These are phyloP conservation scores for Chlamydomonas sp. DNA, from an alignment of 139 green algal species.

Conservation along the genomic window DNA sequence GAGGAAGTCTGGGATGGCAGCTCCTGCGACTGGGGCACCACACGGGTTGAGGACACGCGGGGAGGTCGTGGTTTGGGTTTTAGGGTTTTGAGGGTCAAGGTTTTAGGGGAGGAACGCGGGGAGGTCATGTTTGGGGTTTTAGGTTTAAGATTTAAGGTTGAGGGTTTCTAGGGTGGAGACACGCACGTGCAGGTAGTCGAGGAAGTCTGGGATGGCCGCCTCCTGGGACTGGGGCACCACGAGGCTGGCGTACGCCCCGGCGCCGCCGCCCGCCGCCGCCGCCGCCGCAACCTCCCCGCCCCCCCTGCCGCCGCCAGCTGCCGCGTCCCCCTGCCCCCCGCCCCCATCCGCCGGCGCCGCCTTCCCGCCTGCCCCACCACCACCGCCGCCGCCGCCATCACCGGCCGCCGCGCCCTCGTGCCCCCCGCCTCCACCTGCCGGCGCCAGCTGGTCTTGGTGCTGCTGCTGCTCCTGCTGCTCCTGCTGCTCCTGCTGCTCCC, in stretches of 20 bases:
- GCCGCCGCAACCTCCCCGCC: too few species aligned
- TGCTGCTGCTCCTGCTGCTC: not conserved
- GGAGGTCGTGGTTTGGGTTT: too few species aligned
- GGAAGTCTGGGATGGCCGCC: not conserved
- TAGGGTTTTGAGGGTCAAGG: too few species aligned
- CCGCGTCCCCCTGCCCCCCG: not conserved
- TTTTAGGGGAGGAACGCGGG: too few species aligned
- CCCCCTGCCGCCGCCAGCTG: too few species aligned
- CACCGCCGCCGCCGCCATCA: not conserved
- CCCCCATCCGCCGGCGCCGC: too few species aligned
- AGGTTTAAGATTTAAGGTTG: too few species aligned
- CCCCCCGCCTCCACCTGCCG: not conserved
- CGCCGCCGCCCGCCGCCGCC: too few species aligned
- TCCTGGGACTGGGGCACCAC: constrained; percentile 6
- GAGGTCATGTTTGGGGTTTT: too few species aligned
- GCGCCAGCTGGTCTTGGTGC: not conserved
- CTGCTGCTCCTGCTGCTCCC: not conserved
- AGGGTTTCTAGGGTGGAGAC: too few species aligned
- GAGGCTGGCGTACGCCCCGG: not conserved
- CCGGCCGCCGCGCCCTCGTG: not conserved
- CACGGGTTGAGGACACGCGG: too few species aligned
- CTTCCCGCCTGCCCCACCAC: not conserved
- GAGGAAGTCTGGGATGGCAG: not conserved
- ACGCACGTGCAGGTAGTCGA: constrained; percentile 2
- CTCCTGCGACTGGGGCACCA: not conserved